Evolutionary conservation across 768 basidiomycete genomes (phyloP), one percentile per base, ranked within the genome.

Genomic region (Chalciporus pseudorubinellus): DNA sequence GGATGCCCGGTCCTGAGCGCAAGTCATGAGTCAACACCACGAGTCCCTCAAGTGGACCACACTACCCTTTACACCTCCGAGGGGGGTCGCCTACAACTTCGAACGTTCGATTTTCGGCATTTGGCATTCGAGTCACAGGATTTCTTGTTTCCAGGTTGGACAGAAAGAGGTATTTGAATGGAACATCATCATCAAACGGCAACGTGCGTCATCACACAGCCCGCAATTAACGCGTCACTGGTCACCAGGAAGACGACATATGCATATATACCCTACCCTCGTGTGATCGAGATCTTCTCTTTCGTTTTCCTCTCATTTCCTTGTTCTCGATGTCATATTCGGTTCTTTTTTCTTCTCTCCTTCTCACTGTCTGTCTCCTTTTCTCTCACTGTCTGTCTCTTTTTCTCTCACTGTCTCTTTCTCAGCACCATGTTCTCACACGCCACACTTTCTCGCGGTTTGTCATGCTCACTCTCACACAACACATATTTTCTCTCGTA

Each of bases 1-100:
- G 70, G 71, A 70, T 68, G 56, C 61, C 69, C 40, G 63, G 60
- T 29, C 63, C 67, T 40, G 65, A 72, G 53, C 69, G 69, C 55
- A 65, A 56, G 50, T 54, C 52, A 36, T 59, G 53, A 62, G 29
- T 36, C 34, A 36, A 36, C 34, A n/a, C 33, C 33, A 14, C 14
- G 13, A 36, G 34, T 36, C 10, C 16, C 34, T 36, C 6, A 2
- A n/a, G 34, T 36, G 34, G 14, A 36, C 34, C 16, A 33, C 31
- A 31, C 11, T 31, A 31, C 29, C 29, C 29, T 2, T 31, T 13
- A 31, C 10, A 31, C 29, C 10, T 13, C 29, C 26, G 9, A 31
- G 10, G 29, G 11, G 29, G 29, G 2, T 36, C n/a, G 14, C 6
- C 14, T 16, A 16, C 14, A 10, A 9, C 34, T 36, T n/a, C 14